These are phyloP conservation scores for Sporothrix curviconia DNA, from an alignment of 2,329 filamentous ascomycete species.

Conservation along the genomic window DNA sequence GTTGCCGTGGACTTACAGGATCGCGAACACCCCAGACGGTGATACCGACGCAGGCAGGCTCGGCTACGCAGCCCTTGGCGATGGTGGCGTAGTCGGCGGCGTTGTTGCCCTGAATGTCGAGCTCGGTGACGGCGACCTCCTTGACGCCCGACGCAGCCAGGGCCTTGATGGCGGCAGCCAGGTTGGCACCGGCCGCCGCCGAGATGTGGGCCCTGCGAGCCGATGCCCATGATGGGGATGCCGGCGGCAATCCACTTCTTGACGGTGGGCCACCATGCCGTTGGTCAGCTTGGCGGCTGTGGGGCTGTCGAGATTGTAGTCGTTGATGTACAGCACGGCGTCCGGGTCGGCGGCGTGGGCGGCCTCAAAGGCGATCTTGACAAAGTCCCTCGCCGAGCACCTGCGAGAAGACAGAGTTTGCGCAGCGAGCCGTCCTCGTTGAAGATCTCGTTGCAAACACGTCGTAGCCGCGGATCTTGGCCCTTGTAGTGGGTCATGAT, in stretches of 20 bases:
- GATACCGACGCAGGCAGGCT: conserved; percentile 57
- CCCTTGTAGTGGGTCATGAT: conserved; percentile 55
- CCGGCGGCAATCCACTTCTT: conserved; percentile 57
- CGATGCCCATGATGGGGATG: conserved; percentile 59
- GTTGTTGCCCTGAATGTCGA: conserved; percentile 57
- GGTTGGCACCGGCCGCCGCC: conserved; percentile 37
- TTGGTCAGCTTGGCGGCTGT: conserved; percentile 49
- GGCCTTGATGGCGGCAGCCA: conserved; percentile 43
- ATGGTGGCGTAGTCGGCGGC: conserved; percentile 52
- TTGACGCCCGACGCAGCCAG: conserved; percentile 43
- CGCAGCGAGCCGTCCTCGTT: conserved; percentile 55
- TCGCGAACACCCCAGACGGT: conserved; percentile 55
- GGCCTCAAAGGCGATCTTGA: conserved; percentile 62
- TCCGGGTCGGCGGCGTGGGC: conserved; percentile 59
- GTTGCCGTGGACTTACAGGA: conserved; percentile 30
- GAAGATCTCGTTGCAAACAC: conserved; percentile 62
- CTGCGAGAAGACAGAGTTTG: conserved; percentile 55
- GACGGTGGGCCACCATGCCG: conserved; percentile 52
- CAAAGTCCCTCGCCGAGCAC: conserved; percentile 65
- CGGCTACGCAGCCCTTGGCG: conserved; percentile 50
- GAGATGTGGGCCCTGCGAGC: conserved; percentile 51
- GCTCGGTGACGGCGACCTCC: conserved; percentile 60
- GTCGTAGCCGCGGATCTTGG: conserved; percentile 56
- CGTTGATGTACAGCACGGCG: conserved; percentile 71
- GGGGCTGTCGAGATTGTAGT: conserved; percentile 60